Percentiles rank a stretch among this genome's conserved stretches.
phyloP scores from a whole-genome alignment of 805 yeast genomes.

The Teunomyces panamensis region DNA sequence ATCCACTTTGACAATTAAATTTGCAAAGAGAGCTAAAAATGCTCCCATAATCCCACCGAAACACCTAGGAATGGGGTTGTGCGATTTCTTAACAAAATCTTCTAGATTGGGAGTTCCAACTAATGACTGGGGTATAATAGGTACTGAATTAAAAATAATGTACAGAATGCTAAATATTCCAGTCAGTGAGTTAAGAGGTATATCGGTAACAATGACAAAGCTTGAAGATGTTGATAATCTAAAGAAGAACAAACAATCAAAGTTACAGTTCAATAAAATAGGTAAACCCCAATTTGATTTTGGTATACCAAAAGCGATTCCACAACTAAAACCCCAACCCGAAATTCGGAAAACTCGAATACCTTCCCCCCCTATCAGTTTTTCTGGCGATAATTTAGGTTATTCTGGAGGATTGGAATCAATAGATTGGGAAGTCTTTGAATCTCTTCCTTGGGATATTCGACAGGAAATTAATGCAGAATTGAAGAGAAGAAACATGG shows the following conservation, averaged over 20 bases:
- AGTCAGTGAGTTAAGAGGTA: conserved; percentile 70
- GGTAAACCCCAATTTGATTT: not conserved
- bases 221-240: conserved; percentile 35
- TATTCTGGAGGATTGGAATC: conserved; percentile 13
- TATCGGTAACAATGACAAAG: conserved; percentile 67
- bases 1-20: conserved; percentile 57
- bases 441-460: conserved; percentile 63
- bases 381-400: not conserved
- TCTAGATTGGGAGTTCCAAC: conserved; percentile 61
- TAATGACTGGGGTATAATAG: conserved; percentile 56
- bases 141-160: conserved; percentile 56
- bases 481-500: conserved; percentile 42
- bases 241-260: conserved; percentile 21
- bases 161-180: conserved; percentile 57
- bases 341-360: conserved; percentile 14
- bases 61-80: conserved; percentile 78
- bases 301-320: conserved; percentile 24
- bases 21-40: conserved; percentile 58
- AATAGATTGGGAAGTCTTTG: conserved; percentile 66
- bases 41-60: conserved; percentile 80
- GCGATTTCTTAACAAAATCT: conserved; percentile 62
- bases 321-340: conserved; percentile 10
- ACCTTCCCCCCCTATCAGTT: not conserved
- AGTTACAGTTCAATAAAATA: conserved; percentile 15
- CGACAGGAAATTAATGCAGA: conserved; percentile 59